Percentiles rank a stretch among this genome's conserved stretches.
phyloP scores from a whole-genome alignment of 345 rosid genomes.

The Arabidopsis suecica region DNA sequence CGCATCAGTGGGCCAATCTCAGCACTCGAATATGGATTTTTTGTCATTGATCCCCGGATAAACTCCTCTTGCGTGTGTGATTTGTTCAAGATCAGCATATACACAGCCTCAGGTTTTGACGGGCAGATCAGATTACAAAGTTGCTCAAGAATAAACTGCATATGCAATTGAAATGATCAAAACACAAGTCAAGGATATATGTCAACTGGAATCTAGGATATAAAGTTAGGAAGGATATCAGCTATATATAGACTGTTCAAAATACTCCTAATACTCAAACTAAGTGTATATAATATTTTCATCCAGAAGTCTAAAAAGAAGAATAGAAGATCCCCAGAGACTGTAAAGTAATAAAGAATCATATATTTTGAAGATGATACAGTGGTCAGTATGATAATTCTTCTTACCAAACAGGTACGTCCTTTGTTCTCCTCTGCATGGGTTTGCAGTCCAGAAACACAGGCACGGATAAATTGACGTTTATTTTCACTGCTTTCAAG shows the following conservation, averaged over 20 bases:
- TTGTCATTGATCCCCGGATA: constrained; percentile 98
- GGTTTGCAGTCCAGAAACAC: constrained; percentile 87
- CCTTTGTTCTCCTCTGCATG: constrained; percentile 89
- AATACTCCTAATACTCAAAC: constrained; percentile 19
- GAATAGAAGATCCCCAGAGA: constrained; percentile 5
- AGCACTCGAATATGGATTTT: constrained; percentile 95
- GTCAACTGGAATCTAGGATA: constrained; percentile 2
- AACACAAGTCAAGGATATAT: constrained; percentile 26
- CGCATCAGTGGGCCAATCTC: constrained; percentile 99
- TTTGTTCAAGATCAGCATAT: constrained; percentile 86
- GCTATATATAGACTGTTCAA: constrained; percentile 24
- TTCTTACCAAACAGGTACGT: constrained; percentile 79
- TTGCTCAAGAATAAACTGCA: constrained; percentile 97
- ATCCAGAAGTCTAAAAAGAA: constrained; percentile 26
- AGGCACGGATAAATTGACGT: constrained; percentile 89
- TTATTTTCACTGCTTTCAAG: constrained; percentile 97
- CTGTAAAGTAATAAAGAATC: constrained; percentile 28
- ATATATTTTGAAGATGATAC: constrained; percentile 22
- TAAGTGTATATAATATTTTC: constrained; percentile 2
- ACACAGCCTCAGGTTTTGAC: constrained; percentile 91
- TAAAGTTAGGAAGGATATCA: not conserved
- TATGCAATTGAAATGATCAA: constrained; percentile 44
- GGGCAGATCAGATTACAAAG: constrained; percentile 99
- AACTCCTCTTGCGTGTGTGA: constrained; percentile 98
- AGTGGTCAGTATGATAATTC: constrained; percentile 23